These are phyloP conservation scores for Xylaria sp. DNA, from an alignment of 2,329 filamentous ascomycete species.

Conservation along the genomic window DNA sequence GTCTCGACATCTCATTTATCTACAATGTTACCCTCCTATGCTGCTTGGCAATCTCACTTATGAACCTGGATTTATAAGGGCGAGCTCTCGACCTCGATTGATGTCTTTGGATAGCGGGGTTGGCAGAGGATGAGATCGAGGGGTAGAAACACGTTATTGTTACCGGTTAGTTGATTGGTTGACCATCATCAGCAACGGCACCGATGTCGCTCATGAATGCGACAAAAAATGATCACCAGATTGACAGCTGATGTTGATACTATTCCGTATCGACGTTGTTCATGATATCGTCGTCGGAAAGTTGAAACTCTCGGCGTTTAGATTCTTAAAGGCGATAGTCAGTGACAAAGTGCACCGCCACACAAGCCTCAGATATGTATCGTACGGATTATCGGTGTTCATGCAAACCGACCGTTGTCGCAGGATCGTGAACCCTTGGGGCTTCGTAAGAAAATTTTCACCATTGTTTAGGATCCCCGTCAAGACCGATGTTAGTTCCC, in stretches of 20 bases:
- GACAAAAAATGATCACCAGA: not conserved
- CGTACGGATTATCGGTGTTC: too few relatives aligned
- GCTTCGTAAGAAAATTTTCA: not conserved
- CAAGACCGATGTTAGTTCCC: too few relatives aligned
- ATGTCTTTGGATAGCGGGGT: too few relatives aligned
- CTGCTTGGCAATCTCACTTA: too few relatives aligned
- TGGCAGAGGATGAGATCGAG: too few relatives aligned
- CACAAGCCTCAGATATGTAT: not conserved
- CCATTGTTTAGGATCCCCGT: too few relatives aligned
- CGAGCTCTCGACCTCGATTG: too few relatives aligned
- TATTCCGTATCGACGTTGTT: too few relatives aligned
- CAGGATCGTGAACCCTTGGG: not conserved
- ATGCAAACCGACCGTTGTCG: not conserved
- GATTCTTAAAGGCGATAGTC: not conserved
- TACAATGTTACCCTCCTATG: too few relatives aligned
- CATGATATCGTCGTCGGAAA: not conserved
- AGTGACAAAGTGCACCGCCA: not conserved
- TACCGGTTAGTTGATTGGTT: not conserved
- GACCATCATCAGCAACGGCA: not conserved
- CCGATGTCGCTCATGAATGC: not conserved
- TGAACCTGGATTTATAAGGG: too few relatives aligned
- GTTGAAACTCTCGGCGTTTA: not conserved
- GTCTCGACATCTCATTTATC: too few relatives aligned
- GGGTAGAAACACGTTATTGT: not conserved
- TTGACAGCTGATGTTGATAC: too few relatives aligned